Conservation (phyloP, 176 grass and related monocot genomes). For the Miscanthus lutarioriparius region DNA sequence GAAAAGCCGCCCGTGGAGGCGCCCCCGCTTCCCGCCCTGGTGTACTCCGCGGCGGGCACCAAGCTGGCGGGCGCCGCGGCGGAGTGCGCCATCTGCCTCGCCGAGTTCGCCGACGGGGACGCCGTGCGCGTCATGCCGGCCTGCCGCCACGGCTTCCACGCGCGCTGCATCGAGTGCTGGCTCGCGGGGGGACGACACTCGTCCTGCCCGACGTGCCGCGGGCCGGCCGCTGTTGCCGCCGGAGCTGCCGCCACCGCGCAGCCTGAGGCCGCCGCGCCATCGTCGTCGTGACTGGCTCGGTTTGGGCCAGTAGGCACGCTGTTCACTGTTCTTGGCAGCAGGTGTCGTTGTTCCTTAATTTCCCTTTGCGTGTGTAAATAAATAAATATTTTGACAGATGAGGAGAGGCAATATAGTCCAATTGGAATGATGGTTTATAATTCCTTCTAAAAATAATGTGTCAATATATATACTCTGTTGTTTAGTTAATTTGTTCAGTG, state of each 20-base stretch:
- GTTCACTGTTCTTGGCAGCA: too few relatives aligned
- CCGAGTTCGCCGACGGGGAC: constrained; percentile 64
- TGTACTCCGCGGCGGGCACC: constrained; percentile 46
- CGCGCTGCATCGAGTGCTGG: constrained; percentile 57
- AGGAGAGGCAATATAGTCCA: too few relatives aligned
- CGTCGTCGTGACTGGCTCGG: neutral
- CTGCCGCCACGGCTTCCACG: constrained; percentile 52
- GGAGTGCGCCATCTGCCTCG: constrained; percentile 66
- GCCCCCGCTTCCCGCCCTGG: neutral
- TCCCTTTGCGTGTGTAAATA: too few relatives aligned
- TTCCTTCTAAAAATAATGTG: too few relatives aligned
- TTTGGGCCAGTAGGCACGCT: too few relatives aligned
- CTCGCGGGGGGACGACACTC: constrained; percentile 6
- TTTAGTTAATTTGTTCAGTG: too few relatives aligned
- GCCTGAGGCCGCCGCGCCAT: neutral
- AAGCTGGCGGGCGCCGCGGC: constrained; percentile 45
- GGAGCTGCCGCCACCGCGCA: neutral
- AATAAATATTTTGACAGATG: too few relatives aligned
- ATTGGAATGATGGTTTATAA: too few relatives aligned
- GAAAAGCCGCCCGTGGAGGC: too few relatives aligned
- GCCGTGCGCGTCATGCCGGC: constrained; percentile 52
- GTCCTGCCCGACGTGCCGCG: constrained; percentile 56
- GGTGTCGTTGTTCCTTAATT: too few relatives aligned
- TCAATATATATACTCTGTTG: too few relatives aligned
- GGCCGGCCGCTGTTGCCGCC: neutral